Percentiles rank a stretch among this genome's conserved stretches.
These are phyloP conservation scores for Cercospora nicotianae DNA, from an alignment of 2,329 filamentous ascomycete genomes.

Conservation along the genomic window DNA sequence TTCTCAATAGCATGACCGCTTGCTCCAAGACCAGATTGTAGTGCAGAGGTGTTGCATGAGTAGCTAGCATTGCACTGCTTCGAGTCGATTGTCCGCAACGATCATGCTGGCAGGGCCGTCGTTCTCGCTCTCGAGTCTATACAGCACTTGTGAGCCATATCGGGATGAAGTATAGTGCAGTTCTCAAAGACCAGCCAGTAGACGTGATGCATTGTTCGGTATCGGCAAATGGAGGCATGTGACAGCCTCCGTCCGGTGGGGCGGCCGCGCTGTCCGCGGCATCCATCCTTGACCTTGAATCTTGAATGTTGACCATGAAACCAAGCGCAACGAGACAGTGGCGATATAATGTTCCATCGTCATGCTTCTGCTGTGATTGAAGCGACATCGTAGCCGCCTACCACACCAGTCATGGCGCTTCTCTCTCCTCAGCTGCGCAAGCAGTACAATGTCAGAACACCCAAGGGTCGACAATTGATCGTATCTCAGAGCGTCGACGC, in stretches of 20 bases:
- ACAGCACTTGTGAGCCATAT: background rate
- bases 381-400: background rate
- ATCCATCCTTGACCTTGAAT: background rate
- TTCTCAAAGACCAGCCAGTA: background rate
- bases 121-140: background rate
- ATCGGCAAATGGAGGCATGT: background rate
- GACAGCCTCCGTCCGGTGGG: background rate
- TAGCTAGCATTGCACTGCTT: background rate
- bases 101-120: background rate
- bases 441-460: constrained; percentile 26
- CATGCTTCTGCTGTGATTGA: background rate
- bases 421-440: constrained; percentile 29
- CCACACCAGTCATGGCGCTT: constrained; percentile 8
- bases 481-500: constrained; percentile 32
- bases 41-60: background rate
- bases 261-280: constrained; percentile 1
- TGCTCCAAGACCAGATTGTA: background rate
- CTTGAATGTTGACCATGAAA: background rate
- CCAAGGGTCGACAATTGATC: constrained; percentile 29
- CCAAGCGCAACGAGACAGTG: background rate
- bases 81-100: background rate
- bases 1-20: background rate
- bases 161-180: background rate
- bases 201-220: background rate
- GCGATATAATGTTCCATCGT: background rate